phyloP scores from a whole-genome alignment of 768 basidiomycete species.

The Leucogyrophana mollusca region DNA sequence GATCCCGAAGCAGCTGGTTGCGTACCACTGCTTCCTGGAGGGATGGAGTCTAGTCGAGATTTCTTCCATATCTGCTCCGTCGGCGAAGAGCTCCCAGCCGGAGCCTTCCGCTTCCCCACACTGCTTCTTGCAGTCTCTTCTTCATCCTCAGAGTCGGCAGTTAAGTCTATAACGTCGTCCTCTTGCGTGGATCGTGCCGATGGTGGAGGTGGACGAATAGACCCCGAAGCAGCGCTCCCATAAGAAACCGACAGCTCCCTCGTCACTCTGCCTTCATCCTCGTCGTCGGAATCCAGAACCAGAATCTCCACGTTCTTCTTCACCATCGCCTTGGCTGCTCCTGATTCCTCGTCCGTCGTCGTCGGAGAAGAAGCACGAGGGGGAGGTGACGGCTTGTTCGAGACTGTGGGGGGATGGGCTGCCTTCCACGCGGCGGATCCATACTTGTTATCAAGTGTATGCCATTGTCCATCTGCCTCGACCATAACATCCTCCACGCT shows the following conservation, averaged over 20 bases:
- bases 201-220: constrained; percentile 20
- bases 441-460: constrained; percentile 84
- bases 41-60: constrained; percentile 34
- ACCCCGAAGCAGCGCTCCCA: constrained; percentile 43
- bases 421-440: constrained; percentile 73
- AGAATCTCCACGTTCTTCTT: constrained; percentile 58
- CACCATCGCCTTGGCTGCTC: constrained; percentile 38
- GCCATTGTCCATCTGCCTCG: constrained; percentile 96
- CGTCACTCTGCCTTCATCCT: constrained; percentile 74
- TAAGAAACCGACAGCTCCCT: constrained; percentile 71
- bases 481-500: constrained; percentile 89
- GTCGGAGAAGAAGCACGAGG: constrained; percentile 25
- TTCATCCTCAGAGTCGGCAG: constrained; percentile 79
- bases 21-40: background rate
- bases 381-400: constrained; percentile 22
- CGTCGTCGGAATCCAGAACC: constrained; percentile 73
- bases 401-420: constrained; percentile 39
- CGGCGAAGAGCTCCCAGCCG: constrained; percentile 47
- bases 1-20: too few relatives aligned
- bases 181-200: constrained; percentile 31
- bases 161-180: constrained; percentile 78
- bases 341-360: constrained; percentile 28
- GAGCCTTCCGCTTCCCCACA: constrained; percentile 59
- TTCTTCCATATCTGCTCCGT: constrained; percentile 80
- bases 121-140: constrained; percentile 32